Evolutionary conservation across 352 stramenopile species (phyloP).

Genomic region (Globisporangium cystogenes): DNA sequence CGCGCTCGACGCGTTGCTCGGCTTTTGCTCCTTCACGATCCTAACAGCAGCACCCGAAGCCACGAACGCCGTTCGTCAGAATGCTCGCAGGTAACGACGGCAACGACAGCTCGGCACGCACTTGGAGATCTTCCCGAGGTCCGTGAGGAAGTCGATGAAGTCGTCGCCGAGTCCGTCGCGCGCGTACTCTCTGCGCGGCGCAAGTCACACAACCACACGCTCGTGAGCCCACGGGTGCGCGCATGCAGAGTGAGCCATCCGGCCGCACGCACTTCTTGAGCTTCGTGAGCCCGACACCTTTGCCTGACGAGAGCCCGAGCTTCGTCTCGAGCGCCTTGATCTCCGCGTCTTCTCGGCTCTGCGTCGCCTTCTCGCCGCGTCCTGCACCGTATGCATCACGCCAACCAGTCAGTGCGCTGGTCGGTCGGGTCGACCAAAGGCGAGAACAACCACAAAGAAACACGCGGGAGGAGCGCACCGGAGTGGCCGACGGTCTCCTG

Average conservation of each 20-base stretch:
- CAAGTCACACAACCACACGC: background rate
- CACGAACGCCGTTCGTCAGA: background rate
- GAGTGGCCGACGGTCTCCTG: slow-evolving; percentile 48
- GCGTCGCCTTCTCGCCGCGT: slow-evolving; percentile 15
- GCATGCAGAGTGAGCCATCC: too few species aligned
- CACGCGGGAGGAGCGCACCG: slow-evolving; percentile 11
- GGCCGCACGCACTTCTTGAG: slow-evolving; percentile 58
- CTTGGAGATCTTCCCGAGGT: slow-evolving; percentile 72
- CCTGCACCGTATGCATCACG: slow-evolving; percentile 7
- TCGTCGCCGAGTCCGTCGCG: slow-evolving; percentile 77
- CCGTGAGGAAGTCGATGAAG: slow-evolving; percentile 73
- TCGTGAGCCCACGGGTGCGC: background rate
- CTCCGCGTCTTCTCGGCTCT: slow-evolving; percentile 44
- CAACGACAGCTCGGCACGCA: slow-evolving; percentile 13
- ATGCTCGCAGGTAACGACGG: background rate
- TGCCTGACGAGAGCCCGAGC: slow-evolving; percentile 39
- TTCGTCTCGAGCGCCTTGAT: slow-evolving; percentile 77
- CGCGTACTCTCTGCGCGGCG: slow-evolving; percentile 75
- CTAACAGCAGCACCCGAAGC: slow-evolving; percentile 16
- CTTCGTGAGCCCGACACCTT: slow-evolving; percentile 51
- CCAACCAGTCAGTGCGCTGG: background rate
- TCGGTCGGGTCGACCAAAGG: background rate
- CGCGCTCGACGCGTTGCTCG: slow-evolving; percentile 7
- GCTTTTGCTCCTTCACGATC: slow-evolving; percentile 51
- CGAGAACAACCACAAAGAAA: background rate